These are phyloP conservation scores for Xerocomus amazonicus DNA, from an alignment of 1,284 basidiomycete species.

Conservation along the genomic window DNA sequence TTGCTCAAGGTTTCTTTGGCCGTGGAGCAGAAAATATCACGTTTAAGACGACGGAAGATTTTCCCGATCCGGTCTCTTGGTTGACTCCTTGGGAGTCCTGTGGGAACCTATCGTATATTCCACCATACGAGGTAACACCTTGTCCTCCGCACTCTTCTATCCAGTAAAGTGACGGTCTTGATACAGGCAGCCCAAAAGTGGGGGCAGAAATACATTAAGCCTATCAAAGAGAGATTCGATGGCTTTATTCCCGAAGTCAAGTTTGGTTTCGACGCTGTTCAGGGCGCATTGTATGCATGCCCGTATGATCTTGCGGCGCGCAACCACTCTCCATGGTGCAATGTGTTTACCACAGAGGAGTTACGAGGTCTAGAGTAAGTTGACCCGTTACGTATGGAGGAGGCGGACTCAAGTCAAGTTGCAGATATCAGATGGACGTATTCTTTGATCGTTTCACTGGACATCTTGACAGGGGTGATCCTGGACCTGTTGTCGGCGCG, in stretches of 20 bases:
- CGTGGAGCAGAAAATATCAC: slow-evolving; percentile 20
- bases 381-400: neutral
- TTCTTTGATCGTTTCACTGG: slow-evolving; percentile 42
- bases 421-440: slow-evolving; percentile 41
- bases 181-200: slow-evolving; percentile 33
- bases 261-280: slow-evolving; percentile 34
- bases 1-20: slow-evolving; percentile 44
- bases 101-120: slow-evolving; percentile 5
- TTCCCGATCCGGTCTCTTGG: slow-evolving; percentile 39
- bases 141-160: neutral
- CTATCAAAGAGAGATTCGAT: slow-evolving; percentile 39
- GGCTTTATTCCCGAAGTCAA: slow-evolving; percentile 34
- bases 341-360: slow-evolving; percentile 37
- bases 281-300: slow-evolving; percentile 45
- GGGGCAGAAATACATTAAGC: slow-evolving; percentile 38
- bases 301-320: slow-evolving; percentile 43
- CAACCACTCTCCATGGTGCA: slow-evolving; percentile 41
- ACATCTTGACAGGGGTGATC: slow-evolving; percentile 34
- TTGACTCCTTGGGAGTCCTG: slow-evolving; percentile 46
- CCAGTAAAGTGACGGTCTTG: neutral
- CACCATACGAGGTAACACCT: slow-evolving; percentile 6
- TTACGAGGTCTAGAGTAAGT: slow-evolving; percentile 40
- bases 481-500: slow-evolving; percentile 40
- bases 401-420: neutral
- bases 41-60: slow-evolving; percentile 39